Evolutionary conservation across 2,329 filamentous ascomycete species (phyloP), one percentile per base, ranked within the genome.

Genomic region (Furcasterigmium sp.): DNA sequence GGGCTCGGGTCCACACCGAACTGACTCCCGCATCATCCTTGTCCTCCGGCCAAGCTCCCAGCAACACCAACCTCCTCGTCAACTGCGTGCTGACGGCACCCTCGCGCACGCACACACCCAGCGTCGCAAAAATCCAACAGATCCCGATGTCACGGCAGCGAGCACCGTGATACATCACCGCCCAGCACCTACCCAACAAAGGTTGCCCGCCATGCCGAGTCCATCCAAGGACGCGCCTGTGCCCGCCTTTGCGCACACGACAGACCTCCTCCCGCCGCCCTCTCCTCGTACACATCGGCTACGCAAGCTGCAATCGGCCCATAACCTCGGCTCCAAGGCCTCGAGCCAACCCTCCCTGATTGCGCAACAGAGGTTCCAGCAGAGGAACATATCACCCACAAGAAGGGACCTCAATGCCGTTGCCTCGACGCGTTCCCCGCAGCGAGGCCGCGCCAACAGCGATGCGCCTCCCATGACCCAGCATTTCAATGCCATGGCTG

Each of bases 251-350:
- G 40, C 41, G 37, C 47, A 49, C 45, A 59, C 63, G 29, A 63
- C 70, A 30, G 68, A 77, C 49, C 65, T 76, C 42, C 70, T 76
- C 54, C 61, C 73, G 38, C 74, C 80, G 48, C 72, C 78, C 19
- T 82, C 81, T 21, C 81, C 82, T 35, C 76, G 80, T 48, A 80
- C 80, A 20, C 78, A 82, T 58, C 79, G 85, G 55, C 72, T 90
- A 47, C 79, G 86, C 53, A 84, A 84, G 59, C 78, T 88, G 23
- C 84, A 89, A 63, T 90, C 86, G 25, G 85, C 87, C 40, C 85
- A 89, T 67, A 72, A 76, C 63, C 65, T 88, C 42, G 79, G 80
- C 58, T 59, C 80, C 48, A 75, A 77, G 53, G 67, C 69, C 43
- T 57, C 67, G 43, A 66, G 60, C 49, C 68, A 69, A 46, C 69